These are phyloP conservation scores for Geranium brycei DNA, from an alignment of 345 rosid genomes.

Conservation along the genomic window DNA sequence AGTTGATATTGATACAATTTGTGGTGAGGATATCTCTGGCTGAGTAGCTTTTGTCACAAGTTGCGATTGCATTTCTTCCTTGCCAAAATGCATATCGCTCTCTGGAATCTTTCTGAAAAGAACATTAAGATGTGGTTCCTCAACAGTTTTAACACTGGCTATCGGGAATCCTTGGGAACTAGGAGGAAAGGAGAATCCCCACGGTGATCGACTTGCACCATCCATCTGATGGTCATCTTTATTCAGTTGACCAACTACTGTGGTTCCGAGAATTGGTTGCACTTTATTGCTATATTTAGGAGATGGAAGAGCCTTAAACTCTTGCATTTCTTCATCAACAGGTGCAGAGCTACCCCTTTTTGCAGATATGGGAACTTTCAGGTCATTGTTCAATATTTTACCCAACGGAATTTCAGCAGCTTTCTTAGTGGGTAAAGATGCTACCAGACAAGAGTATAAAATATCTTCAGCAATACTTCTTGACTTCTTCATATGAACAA, in stretches of 20 bases:
- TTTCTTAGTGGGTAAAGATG: conserved; percentile 21
- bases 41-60: background rate
- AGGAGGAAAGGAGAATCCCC: conserved; percentile 24
- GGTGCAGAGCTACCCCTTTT: conserved; percentile 19
- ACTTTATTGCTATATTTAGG: conserved; percentile 21
- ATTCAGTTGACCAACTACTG: conserved; percentile 21
- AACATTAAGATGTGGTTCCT: conserved; percentile 22
- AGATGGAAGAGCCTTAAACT: conserved; percentile 23
- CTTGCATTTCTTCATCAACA: conserved; percentile 36
- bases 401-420: conserved; percentile 21
- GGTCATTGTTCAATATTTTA: conserved; percentile 18
- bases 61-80: conserved; percentile 13
- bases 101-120: conserved; percentile 21
- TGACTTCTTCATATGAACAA: conserved; percentile 68
- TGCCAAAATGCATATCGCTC: conserved; percentile 16
- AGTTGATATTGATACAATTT: background rate
- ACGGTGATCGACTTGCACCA: conserved; percentile 20
- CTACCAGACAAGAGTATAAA: conserved; percentile 20
- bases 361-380: conserved; percentile 19
- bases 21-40: background rate
- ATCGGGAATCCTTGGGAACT: conserved; percentile 28
- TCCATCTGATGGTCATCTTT: conserved; percentile 18
- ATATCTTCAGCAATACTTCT: conserved; percentile 57
- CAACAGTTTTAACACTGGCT: conserved; percentile 17
- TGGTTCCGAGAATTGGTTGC: conserved; percentile 18